phyloP scores from a whole-genome alignment of 441 rosid genomes.

The Pelargonium australe region DNA sequence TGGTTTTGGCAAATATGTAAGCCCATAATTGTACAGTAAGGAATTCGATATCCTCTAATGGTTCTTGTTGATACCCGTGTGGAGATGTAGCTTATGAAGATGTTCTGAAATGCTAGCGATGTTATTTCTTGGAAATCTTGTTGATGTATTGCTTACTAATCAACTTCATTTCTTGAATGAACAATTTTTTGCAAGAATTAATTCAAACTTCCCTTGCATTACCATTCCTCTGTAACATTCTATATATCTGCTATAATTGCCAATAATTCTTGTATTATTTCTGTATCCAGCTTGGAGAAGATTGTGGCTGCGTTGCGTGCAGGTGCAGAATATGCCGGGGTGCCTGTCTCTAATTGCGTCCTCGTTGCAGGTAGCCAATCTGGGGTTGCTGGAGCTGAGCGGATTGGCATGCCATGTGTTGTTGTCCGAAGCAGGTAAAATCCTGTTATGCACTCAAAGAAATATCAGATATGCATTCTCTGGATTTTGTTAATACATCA shows the following conservation, averaged over 20 bases:
- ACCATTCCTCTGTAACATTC: not conserved
- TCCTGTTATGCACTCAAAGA: not conserved
- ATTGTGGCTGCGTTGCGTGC: constrained; percentile 75
- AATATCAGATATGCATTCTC: not conserved
- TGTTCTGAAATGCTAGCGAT: not conserved
- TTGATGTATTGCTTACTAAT: not conserved
- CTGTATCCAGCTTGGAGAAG: constrained; percentile 49
- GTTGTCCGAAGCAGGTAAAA: constrained; percentile 79
- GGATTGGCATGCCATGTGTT: constrained; percentile 78
- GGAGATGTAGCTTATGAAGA: not conserved
- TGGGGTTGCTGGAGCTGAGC: constrained; percentile 69
- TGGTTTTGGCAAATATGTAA: not conserved
- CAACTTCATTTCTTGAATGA: not conserved
- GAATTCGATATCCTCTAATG: not conserved
- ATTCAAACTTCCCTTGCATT: not conserved
- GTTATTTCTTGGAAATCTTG: not conserved
- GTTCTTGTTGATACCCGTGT: not conserved
- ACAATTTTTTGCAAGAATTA: not conserved
- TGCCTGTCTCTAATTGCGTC: constrained; percentile 51
- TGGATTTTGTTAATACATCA: not conserved
- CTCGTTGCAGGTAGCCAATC: constrained; percentile 79
- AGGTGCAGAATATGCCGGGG: constrained; percentile 63
- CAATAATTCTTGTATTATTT: not conserved
- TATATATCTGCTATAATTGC: not conserved
- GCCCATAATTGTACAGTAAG: not conserved